Conservation (phyloP, 352 stramenopile species). For the Globisporangium parvum region DNA sequence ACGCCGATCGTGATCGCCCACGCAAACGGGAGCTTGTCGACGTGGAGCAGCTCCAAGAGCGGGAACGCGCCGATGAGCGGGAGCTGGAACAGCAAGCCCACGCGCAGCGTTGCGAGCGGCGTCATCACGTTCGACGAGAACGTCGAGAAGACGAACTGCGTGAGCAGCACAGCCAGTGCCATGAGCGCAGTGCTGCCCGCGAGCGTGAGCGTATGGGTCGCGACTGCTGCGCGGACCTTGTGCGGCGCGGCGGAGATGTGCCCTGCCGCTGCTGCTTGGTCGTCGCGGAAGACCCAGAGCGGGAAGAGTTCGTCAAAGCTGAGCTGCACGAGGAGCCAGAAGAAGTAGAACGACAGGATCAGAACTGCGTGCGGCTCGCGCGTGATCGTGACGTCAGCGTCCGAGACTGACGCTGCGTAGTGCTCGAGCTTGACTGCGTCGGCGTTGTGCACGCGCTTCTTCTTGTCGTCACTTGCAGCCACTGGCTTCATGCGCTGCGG, state of each 20-base stretch:
- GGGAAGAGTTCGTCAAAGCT: conserved; percentile 79
- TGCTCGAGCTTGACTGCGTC: conserved; percentile 13
- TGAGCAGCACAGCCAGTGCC: conserved; percentile 40
- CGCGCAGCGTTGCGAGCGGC: conserved; percentile 61
- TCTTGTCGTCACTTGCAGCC: conserved; percentile 3
- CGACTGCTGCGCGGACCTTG: conserved; percentile 30
- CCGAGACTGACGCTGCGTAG: not conserved
- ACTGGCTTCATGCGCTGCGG: conserved; percentile 6
- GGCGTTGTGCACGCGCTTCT: conserved; percentile 21
- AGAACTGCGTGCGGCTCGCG: conserved; percentile 59
- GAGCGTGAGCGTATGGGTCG: conserved; percentile 53
- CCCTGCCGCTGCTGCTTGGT: conserved; percentile 6
- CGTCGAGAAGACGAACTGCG: conserved; percentile 42
- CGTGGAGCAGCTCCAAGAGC: conserved; percentile 64
- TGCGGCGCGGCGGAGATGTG: conserved; percentile 16
- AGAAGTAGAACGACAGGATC: conserved; percentile 62
- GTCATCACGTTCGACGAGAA: conserved; percentile 71
- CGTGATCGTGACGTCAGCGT: conserved; percentile 54
- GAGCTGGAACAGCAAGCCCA: conserved; percentile 75
- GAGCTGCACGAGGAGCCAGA: conserved; percentile 65
- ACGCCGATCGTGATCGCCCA: conserved; percentile 54
- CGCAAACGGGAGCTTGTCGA: conserved; percentile 54
- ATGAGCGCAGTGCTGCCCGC: conserved; percentile 45
- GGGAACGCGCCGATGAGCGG: conserved; percentile 63
- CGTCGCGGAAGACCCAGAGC: conserved; percentile 76